Conservation (phyloP, 129 eudicot species). For the Kitagawia praeruptora region DNA sequence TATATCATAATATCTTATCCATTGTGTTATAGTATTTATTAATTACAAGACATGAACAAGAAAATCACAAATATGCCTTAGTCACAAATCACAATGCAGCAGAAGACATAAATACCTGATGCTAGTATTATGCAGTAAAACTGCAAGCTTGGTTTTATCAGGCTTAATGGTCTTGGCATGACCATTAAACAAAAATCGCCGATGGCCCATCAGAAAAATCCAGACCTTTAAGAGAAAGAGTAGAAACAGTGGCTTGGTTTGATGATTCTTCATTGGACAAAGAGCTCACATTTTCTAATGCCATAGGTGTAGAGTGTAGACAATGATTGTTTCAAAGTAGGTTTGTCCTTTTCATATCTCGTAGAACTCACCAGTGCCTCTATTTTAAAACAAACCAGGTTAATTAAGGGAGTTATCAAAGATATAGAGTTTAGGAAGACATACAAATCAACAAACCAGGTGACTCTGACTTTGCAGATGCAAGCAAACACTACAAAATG, state of each 20-base stretch:
- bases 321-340: no score
- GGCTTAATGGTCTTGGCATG: constrained; percentile 84
- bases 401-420: not conserved
- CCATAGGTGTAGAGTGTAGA: no score
- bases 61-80: not conserved
- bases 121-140: constrained; percentile 61
- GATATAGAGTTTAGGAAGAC: constrained; percentile 14
- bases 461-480: constrained; percentile 73
- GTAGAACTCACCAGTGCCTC: no score
- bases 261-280: no score
- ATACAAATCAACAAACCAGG: constrained; percentile 64
- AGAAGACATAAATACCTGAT: constrained; percentile 37
- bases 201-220: constrained; percentile 85
- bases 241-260: no score
- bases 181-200: constrained; percentile 58
- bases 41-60: no score
- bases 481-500: constrained; percentile 70
- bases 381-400: no score
- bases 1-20: not conserved
- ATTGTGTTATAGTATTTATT: no score
- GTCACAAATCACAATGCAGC: not conserved
- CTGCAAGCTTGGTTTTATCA: constrained; percentile 66
- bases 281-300: no score
- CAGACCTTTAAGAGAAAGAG: no score
- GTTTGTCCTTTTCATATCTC: no score